phyloP scores from a whole-genome alignment of 2,329 filamentous ascomycete species.

The Venturia pyrina region DNA sequence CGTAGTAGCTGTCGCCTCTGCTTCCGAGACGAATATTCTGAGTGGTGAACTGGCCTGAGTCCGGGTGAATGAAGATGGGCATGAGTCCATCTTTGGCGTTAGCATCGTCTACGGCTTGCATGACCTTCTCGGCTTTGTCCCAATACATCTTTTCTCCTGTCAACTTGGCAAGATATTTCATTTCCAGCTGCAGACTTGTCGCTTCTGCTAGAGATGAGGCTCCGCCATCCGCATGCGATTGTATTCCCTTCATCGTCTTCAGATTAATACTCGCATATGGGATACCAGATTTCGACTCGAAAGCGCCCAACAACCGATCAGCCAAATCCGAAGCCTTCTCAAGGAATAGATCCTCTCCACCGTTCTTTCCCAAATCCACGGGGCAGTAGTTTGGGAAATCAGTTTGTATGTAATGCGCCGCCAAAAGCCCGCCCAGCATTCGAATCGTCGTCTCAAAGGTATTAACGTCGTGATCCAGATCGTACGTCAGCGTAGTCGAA shows the following conservation, averaged over 20 bases:
- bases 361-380: constrained; percentile 54
- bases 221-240: constrained; percentile 74
- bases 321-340: constrained; percentile 93
- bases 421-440: constrained; percentile 87
- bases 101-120: constrained; percentile 81
- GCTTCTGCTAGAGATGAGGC: constrained; percentile 92
- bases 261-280: constrained; percentile 88
- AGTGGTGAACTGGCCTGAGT: constrained; percentile 68
- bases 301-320: constrained; percentile 76
- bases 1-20: constrained; percentile 94
- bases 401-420: constrained; percentile 89
- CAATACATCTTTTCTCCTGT: constrained; percentile 90
- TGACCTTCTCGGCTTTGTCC: constrained; percentile 84
- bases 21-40: constrained; percentile 85
- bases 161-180: constrained; percentile 92
- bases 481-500: constrained; percentile 66
- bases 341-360: constrained; percentile 84
- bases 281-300: constrained; percentile 76
- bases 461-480: constrained; percentile 91
- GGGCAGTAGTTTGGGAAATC: constrained; percentile 71
- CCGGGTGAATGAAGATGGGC: constrained; percentile 81
- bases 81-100: constrained; percentile 70
- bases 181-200: constrained; percentile 84
- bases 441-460: constrained; percentile 97
- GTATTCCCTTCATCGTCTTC: constrained; percentile 62